A percentile compares a stretch with the other conserved stretches of the same genome.
These are phyloP conservation scores for Apiospora kogelbergensis DNA, from an alignment of 2,329 filamentous ascomycete species.

Conservation along the genomic window DNA sequence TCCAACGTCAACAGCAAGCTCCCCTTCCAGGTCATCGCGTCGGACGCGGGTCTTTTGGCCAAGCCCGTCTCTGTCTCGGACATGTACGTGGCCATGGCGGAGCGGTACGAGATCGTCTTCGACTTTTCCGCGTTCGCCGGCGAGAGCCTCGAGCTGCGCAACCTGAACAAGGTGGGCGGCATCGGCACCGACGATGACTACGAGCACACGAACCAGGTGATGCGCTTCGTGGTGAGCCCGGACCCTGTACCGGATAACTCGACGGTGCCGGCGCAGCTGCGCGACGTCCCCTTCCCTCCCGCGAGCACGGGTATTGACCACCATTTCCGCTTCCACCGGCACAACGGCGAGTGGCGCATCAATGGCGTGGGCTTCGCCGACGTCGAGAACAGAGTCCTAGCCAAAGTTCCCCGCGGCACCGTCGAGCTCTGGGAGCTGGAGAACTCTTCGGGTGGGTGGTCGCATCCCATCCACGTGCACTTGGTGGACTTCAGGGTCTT, in stretches of 20 bases:
- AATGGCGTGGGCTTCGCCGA: slow-evolving; percentile 50
- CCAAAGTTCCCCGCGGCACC: slow-evolving; percentile 44
- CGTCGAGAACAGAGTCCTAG: slow-evolving; percentile 47
- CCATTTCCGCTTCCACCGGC: slow-evolving; percentile 45
- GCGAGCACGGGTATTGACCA: slow-evolving; percentile 38
- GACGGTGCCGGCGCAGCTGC: slow-evolving; percentile 33
- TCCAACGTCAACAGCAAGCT: slow-evolving; percentile 31
- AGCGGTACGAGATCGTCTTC: slow-evolving; percentile 58
- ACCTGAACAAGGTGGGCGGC: slow-evolving; percentile 30
- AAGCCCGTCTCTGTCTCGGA: slow-evolving; percentile 41
- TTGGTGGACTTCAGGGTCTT: slow-evolving; percentile 58
- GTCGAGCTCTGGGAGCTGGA: slow-evolving; percentile 50
- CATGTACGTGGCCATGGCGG: slow-evolving; percentile 53
- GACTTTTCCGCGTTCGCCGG: slow-evolving; percentile 52
- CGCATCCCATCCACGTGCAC: slow-evolving; percentile 58
- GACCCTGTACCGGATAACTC: slow-evolving; percentile 35
- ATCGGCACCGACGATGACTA: slow-evolving; percentile 49
- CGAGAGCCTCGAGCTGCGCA: slow-evolving; percentile 44
- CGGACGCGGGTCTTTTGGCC: slow-evolving; percentile 51
- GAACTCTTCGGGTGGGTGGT: slow-evolving; percentile 50
- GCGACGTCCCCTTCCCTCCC: slow-evolving; percentile 38
- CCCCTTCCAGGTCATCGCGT: slow-evolving; percentile 53
- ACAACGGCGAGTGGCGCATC: slow-evolving; percentile 48
- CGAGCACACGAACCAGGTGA: slow-evolving; percentile 49
- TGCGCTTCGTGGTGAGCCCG: slow-evolving; percentile 49